These are phyloP conservation scores for Xylaria sp. DNA, from an alignment of 2,329 filamentous ascomycete species.

Conservation along the genomic window DNA sequence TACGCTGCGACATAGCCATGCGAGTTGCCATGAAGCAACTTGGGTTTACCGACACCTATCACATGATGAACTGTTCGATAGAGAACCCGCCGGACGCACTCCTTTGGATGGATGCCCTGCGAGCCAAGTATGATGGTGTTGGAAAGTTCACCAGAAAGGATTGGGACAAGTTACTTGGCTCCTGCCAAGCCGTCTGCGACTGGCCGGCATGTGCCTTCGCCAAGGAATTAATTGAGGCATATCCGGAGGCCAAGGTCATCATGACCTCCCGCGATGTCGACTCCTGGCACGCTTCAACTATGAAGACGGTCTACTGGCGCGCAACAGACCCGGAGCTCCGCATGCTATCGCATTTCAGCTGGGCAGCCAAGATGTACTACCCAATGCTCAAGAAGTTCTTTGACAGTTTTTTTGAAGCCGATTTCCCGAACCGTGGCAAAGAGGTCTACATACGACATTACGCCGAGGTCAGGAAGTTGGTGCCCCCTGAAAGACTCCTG, in stretches of 20 bases:
- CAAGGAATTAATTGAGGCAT: slow-evolving; percentile 72
- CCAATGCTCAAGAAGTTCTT: slow-evolving; percentile 74
- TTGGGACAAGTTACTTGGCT: slow-evolving; percentile 71
- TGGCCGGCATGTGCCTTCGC: slow-evolving; percentile 72
- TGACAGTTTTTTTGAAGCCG: slow-evolving; percentile 69
- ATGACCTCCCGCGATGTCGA: slow-evolving; percentile 70
- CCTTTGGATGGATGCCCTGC: slow-evolving; percentile 73
- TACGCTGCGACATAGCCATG: slow-evolving; percentile 53
- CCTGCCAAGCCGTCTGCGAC: slow-evolving; percentile 72
- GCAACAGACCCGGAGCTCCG: slow-evolving; percentile 66
- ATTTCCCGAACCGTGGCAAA: slow-evolving; percentile 70
- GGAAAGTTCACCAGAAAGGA: slow-evolving; percentile 69
- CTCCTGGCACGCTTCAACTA: slow-evolving; percentile 65
- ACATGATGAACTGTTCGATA: slow-evolving; percentile 73
- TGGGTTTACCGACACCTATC: slow-evolving; percentile 72
- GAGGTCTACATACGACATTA: slow-evolving; percentile 57
- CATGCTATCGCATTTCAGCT: slow-evolving; percentile 62
- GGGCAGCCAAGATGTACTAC: slow-evolving; percentile 71
- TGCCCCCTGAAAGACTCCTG: slow-evolving; percentile 41
- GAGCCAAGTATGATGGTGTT: slow-evolving; percentile 61
- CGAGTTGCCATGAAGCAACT: slow-evolving; percentile 68
- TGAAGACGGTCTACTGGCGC: slow-evolving; percentile 72
- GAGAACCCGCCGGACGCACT: slow-evolving; percentile 71
- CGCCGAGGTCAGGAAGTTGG: slow-evolving; percentile 37
- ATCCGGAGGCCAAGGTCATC: slow-evolving; percentile 74